Conservation (phyloP, 1,284 basidiomycete genomes). For the Lignosus rhinocerotis region DNA sequence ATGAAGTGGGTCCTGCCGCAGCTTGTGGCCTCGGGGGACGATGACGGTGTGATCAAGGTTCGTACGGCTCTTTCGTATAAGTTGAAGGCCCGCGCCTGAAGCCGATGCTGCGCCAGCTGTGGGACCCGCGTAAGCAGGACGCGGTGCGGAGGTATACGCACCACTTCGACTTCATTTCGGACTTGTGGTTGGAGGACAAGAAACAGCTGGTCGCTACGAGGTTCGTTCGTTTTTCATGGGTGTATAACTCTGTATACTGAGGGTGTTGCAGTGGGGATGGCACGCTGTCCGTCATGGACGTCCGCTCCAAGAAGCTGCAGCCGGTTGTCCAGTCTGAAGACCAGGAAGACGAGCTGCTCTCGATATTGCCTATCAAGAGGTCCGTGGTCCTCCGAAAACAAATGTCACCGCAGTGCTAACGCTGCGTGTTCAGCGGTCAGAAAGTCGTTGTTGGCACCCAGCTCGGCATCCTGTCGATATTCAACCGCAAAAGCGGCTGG, state of each 20-base stretch:
- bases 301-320: slow-evolving; percentile 73
- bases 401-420: neutral
- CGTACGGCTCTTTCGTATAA: slow-evolving; percentile 17
- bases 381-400: slow-evolving; percentile 33
- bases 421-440: slow-evolving; percentile 47
- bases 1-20: slow-evolving; percentile 69
- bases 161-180: slow-evolving; percentile 95
- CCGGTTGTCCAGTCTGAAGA: slow-evolving; percentile 86
- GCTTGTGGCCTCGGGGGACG: slow-evolving; percentile 85
- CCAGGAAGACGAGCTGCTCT: slow-evolving; percentile 94
- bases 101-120: slow-evolving; percentile 54
- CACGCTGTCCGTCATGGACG: slow-evolving; percentile 87
- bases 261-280: slow-evolving; percentile 76
- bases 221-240: slow-evolving; percentile 41
- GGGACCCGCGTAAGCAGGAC: slow-evolving; percentile 80
- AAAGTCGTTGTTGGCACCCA: slow-evolving; percentile 92
- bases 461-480: slow-evolving; percentile 87
- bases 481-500: slow-evolving; percentile 86
- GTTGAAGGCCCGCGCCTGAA: neutral
- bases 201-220: slow-evolving; percentile 85
- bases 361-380: slow-evolving; percentile 82
- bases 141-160: slow-evolving; percentile 75
- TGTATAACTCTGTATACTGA: neutral
- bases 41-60: slow-evolving; percentile 92
- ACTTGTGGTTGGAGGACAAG: slow-evolving; percentile 87